Evolutionary conservation across 768 basidiomycete species (phyloP), one percentile per base, ranked within the genome.

Genomic region (Termitomyces bulborhizus): DNA sequence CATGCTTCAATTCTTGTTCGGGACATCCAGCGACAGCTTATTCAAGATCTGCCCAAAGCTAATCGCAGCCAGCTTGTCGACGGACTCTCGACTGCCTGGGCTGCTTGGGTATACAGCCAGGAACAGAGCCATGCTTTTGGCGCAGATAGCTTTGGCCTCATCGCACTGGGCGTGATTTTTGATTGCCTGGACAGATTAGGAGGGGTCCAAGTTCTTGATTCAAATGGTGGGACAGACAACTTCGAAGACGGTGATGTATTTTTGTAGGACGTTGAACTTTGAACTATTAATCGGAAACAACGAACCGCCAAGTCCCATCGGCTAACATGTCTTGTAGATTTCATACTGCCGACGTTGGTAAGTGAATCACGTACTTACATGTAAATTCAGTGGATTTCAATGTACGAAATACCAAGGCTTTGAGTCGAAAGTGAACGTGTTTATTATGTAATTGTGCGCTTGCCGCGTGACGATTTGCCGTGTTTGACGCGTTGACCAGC

Each of bases 121-220:
- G 63, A 71, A 41, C 72, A 75, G 49, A 64, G 60, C 24, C 63
- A 61, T 42, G 65, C 69, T 11, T 79, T 80, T 62, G 84, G 83
- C 13, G 72, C 76, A 3, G 75, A 80, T 54, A 90, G 86, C 59
- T 91, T 91, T 65, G 82, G 84, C 6, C 62, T 92, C 43, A 74
- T 91, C 46, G 81, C 82, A 0, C 71, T 91, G 40, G 76, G 76
- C 11, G 66, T 77, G 4, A 74, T 88, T 31, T 75, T 88, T 53
- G 80, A 86, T 47, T 82, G 76, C 57, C 66, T 88, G 60, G 80
- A 82, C 36, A 58, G 45, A 43, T 44, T 65, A 18, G 54, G 40
- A 46, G 59, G 51, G 26, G 44, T 46, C 13, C 31, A 43, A 12
- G 15, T 34, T 34, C 42, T 13, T 7, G 12, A 16, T 36, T 7